These are phyloP conservation scores for Aspergillus ochraceus DNA, from an alignment of 2,329 filamentous ascomycete genomes.

Conservation along the genomic window DNA sequence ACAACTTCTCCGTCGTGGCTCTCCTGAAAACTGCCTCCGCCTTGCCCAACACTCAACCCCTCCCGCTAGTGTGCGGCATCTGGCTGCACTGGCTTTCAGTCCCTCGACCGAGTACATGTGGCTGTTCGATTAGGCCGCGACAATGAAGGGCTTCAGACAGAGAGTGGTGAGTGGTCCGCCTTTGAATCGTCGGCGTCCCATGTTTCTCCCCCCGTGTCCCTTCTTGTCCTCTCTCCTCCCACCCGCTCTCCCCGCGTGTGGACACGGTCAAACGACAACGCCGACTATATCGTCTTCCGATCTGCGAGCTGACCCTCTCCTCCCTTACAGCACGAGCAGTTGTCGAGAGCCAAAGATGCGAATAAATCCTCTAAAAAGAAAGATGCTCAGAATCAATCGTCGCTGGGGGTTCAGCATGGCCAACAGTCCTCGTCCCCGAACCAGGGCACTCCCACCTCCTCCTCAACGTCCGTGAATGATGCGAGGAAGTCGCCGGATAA, in stretches of 20 bases:
- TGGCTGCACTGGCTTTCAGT: slow-evolving; percentile 37
- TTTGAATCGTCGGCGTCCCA: slow-evolving; percentile 10
- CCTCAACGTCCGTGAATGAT: slow-evolving; percentile 83
- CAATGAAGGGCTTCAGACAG: slow-evolving; percentile 97
- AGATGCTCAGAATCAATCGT: slow-evolving; percentile 63
- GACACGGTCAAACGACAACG: neutral
- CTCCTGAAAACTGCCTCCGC: slow-evolving; percentile 22
- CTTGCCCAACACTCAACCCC: slow-evolving; percentile 21
- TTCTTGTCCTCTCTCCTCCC: neutral
- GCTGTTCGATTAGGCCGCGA: slow-evolving; percentile 44
- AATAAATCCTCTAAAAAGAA: slow-evolving; percentile 77
- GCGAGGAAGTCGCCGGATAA: slow-evolving; percentile 67
- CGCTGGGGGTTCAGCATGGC: slow-evolving; percentile 44
- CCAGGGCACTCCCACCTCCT: slow-evolving; percentile 79
- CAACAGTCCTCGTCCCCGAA: slow-evolving; percentile 62
- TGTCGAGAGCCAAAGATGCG: slow-evolving; percentile 84
- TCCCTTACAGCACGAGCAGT: slow-evolving; percentile 68
- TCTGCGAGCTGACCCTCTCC: neutral
- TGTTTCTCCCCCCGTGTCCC: slow-evolving; percentile 24
- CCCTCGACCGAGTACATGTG: slow-evolving; percentile 36
- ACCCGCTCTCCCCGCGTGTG: slow-evolving; percentile 1
- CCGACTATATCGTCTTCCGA: neutral
- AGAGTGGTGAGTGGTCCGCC: slow-evolving; percentile 74
- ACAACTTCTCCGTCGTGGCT: slow-evolving; percentile 27
- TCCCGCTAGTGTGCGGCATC: slow-evolving; percentile 37